Percentiles rank a stretch among this genome's conserved stretches.
Conservation (phyloP, 306 rosid genomes). For the Carpinus fangiana region DNA sequence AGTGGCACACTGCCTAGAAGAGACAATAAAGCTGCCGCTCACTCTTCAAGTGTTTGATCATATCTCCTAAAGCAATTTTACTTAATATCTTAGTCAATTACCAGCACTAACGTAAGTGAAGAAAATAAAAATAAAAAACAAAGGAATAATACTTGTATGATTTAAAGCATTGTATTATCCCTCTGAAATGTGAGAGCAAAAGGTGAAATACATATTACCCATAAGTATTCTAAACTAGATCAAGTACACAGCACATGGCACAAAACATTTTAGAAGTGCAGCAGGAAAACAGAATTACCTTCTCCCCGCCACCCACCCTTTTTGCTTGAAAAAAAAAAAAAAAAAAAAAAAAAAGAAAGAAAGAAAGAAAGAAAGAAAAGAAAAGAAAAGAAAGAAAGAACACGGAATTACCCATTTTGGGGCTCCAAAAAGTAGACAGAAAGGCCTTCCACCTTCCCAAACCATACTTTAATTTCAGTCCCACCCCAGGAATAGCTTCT, state of each 20-base stretch:
- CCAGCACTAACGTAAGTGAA: not conserved
- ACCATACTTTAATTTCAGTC: conserved; percentile 92
- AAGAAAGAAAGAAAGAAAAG: not conserved
- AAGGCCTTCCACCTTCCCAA: conserved; percentile 91
- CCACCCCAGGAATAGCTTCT: conserved; percentile 72
- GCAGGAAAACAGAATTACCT: too few species aligned
- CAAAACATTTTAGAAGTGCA: not conserved
- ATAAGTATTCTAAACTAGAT: not conserved
- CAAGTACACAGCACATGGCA: not conserved
- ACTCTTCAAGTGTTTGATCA: conserved; percentile 1
- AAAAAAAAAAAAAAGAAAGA: not conserved
- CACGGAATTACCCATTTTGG: conserved; percentile 70
- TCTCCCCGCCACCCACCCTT: too few species aligned
- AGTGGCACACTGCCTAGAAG: not conserved
- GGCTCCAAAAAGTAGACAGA: conserved; percentile 96
- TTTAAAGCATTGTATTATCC: not conserved
- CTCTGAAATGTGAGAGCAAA: not conserved
- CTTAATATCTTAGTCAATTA: not conserved
- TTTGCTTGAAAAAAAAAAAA: too few species aligned
- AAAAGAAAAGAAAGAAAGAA: conserved; percentile 15
- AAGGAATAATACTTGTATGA: not conserved
- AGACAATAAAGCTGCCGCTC: not conserved
- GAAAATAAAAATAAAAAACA: not conserved
- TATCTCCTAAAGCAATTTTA: not conserved
- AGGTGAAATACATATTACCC: not conserved